Percentiles rank a stretch among this genome's conserved stretches.
These are phyloP conservation scores for Trametes sanguinea DNA, from an alignment of 768 basidiomycete species.

Conservation along the genomic window DNA sequence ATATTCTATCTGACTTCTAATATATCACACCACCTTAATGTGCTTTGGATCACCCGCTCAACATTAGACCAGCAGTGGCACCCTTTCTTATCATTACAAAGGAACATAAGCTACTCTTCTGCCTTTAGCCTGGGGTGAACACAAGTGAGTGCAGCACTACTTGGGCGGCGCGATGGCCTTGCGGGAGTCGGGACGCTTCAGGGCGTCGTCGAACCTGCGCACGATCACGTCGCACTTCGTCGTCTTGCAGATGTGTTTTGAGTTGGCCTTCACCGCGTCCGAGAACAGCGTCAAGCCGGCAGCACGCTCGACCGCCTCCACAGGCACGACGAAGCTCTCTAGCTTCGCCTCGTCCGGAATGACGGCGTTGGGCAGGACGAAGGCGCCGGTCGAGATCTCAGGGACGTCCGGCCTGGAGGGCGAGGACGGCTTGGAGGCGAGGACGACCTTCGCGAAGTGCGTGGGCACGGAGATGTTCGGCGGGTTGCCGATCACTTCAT, in stretches of 20 bases:
- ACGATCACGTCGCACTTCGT: constrained; percentile 89
- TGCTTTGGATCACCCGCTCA: constrained; percentile 11
- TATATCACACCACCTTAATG: constrained; percentile 21
- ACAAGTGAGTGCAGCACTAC: constrained; percentile 9
- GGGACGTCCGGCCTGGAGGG: constrained; percentile 67
- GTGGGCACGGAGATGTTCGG: constrained; percentile 93
- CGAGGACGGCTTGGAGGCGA: constrained; percentile 74
- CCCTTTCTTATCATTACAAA: background rate
- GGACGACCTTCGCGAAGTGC: constrained; percentile 95
- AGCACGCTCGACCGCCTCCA: constrained; percentile 89
- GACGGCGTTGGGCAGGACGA: constrained; percentile 92
- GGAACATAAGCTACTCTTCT: background rate
- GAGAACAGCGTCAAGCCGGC: constrained; percentile 90
- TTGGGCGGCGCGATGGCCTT: constrained; percentile 53
- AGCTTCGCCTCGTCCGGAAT: constrained; percentile 86
- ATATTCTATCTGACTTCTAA: constrained; percentile 73
- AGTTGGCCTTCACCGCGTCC: constrained; percentile 66
- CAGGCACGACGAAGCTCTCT: constrained; percentile 81
- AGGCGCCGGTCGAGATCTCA: constrained; percentile 89
- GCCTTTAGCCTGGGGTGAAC: background rate
- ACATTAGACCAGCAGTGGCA: background rate
- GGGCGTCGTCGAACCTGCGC: constrained; percentile 87
- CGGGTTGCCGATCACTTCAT: constrained; percentile 94
- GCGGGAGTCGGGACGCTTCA: constrained; percentile 59
- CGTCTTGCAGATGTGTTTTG: constrained; percentile 87